phyloP scores from a whole-genome alignment of 1,284 basidiomycete species.

The Leccinum pallidistipes region DNA sequence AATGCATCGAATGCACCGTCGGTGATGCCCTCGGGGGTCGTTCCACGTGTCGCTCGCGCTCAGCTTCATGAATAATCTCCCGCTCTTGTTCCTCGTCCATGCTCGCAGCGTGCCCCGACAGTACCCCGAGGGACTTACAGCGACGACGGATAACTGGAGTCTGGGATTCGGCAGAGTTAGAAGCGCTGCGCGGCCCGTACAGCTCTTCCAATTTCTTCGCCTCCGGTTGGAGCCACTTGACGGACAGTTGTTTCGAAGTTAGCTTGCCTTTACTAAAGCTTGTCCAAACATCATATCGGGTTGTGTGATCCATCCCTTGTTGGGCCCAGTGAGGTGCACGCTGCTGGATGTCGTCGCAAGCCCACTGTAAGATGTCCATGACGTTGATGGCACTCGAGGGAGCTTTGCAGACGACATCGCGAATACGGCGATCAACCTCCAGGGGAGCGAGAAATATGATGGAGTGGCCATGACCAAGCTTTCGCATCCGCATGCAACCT shows the following conservation, averaged over 20 bases:
- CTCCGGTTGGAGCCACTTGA: constrained; percentile 40
- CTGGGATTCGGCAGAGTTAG: constrained; percentile 13
- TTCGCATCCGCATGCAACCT: neutral
- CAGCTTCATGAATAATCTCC: constrained; percentile 46
- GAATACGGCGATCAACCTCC: neutral
- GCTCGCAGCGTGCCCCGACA: neutral
- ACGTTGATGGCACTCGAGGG: constrained; percentile 17
- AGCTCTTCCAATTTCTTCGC: constrained; percentile 38
- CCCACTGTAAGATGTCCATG: constrained; percentile 44
- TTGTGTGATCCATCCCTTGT: constrained; percentile 44
- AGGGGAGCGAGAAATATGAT: neutral
- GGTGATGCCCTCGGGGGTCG: constrained; percentile 30
- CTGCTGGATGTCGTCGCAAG: constrained; percentile 42
- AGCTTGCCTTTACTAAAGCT: constrained; percentile 12
- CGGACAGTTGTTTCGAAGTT: constrained; percentile 15
- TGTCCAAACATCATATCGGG: constrained; percentile 36
- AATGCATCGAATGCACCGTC: constrained; percentile 24
- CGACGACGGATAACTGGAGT: neutral
- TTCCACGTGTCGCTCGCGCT: constrained; percentile 42
- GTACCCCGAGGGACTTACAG: neutral
- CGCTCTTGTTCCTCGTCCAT: constrained; percentile 23
- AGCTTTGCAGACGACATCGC: neutral
- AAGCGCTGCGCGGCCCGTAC: constrained; percentile 26
- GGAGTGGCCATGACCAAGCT: neutral
- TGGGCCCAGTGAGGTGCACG: constrained; percentile 45